Conservation (phyloP, 352 stramenopile genomes). For the Blastocystis sp. region DNA sequence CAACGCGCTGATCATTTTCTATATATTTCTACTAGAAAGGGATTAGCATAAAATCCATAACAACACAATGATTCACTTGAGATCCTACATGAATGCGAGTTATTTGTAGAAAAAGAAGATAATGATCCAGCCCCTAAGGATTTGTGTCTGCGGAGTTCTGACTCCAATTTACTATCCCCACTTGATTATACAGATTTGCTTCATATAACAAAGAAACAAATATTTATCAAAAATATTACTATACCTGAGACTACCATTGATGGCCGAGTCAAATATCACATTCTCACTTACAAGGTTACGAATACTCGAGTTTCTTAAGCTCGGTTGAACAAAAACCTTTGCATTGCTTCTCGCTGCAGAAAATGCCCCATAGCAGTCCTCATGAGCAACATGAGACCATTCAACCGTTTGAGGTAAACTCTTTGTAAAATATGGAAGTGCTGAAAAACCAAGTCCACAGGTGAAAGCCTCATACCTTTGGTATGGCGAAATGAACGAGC, state of each 20-base stretch:
- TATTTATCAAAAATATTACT: background rate
- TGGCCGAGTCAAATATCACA: background rate
- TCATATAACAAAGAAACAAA: background rate
- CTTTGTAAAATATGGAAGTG: background rate
- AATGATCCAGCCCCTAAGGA: background rate
- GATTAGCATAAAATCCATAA: background rate
- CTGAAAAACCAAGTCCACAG: background rate
- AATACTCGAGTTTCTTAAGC: background rate
- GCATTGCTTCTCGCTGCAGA: background rate
- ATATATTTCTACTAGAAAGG: background rate
- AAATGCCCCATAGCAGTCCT: background rate
- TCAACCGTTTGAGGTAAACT: background rate
- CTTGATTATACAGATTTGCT: background rate
- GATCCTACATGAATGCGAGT: constrained; percentile 4
- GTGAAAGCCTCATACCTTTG: background rate
- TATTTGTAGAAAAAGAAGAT: background rate
- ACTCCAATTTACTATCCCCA: background rate
- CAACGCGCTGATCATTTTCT: constrained; percentile 49
- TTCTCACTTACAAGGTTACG: background rate
- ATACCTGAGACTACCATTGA: background rate
- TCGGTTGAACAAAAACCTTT: background rate
- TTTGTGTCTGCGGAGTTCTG: background rate
- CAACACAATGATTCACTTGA: background rate
- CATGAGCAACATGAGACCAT: background rate
- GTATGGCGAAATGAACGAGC: background rate